Percentiles rank a stretch among this genome's conserved stretches.
Evolutionary conservation across 768 basidiomycete species (phyloP).

Genomic region (Agaricus bisporus): DNA sequence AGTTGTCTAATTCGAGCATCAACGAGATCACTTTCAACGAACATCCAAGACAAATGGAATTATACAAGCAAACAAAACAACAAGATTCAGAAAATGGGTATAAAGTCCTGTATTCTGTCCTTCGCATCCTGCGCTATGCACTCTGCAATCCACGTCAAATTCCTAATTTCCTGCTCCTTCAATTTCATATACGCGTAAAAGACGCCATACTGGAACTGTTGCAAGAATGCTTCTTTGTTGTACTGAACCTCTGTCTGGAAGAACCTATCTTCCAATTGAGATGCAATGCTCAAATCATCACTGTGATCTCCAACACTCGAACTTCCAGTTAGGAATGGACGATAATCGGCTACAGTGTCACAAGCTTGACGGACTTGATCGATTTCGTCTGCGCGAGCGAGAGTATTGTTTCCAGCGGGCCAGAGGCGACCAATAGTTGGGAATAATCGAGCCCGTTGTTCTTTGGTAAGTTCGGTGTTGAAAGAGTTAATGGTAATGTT

Average conservation of each 20-base stretch:
- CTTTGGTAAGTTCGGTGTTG: conserved; percentile 90
- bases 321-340: conserved; percentile 72
- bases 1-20: too few species aligned
- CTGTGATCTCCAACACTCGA: conserved; percentile 30
- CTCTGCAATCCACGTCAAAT: conserved; percentile 92
- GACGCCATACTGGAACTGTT: conserved; percentile 92
- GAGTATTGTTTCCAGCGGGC: conserved; percentile 91
- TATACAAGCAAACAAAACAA: background rate
- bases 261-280: conserved; percentile 88
- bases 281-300: conserved; percentile 43
- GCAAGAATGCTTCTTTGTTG: conserved; percentile 93
- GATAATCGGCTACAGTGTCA: conserved; percentile 87
- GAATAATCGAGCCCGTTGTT: conserved; percentile 91
- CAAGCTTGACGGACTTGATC: conserved; percentile 87
- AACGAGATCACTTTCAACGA: too few species aligned
- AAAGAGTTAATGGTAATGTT: conserved; percentile 99
- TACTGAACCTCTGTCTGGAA: conserved; percentile 89
- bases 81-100: conserved; percentile 70
- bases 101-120: conserved; percentile 93
- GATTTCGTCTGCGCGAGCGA: conserved; percentile 91
- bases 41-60: background rate
- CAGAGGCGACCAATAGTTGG: conserved; percentile 90
- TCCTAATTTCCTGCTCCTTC: conserved; percentile 88
- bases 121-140: conserved; percentile 96
- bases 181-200: conserved; percentile 91